These are phyloP conservation scores for Nidula microcarpa DNA, from an alignment of 768 basidiomycete species.

Conservation along the genomic window DNA sequence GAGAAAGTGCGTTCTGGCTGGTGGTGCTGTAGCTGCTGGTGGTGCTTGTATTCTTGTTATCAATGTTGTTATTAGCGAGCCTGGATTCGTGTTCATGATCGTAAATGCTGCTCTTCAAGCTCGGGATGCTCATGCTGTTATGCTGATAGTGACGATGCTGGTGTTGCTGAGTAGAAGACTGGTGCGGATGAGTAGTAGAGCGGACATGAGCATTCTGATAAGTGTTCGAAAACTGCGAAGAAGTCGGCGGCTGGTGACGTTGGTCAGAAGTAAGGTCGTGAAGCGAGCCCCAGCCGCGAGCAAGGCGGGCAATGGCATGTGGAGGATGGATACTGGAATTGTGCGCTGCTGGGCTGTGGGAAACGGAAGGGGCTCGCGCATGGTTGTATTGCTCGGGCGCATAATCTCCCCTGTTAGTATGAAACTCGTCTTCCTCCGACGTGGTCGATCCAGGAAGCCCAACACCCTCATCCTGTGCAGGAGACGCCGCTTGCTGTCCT, in stretches of 20 bases:
- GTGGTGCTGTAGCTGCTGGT: constrained; percentile 13
- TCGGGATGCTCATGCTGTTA: constrained; percentile 43
- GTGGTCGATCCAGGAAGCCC: too few species aligned
- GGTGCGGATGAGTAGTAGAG: constrained; percentile 43
- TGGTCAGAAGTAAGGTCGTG: constrained; percentile 2
- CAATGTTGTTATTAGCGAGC: background rate
- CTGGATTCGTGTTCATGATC: constrained; percentile 1
- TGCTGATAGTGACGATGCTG: constrained; percentile 42
- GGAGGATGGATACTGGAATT: constrained; percentile 18
- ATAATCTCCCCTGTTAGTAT: constrained; percentile 9
- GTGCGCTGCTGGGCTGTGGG: background rate
- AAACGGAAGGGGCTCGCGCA: constrained; percentile 2
- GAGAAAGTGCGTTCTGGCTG: constrained; percentile 15
- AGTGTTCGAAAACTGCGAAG: constrained; percentile 4
- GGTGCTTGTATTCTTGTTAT: constrained; percentile 17
- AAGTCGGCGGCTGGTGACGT: constrained; percentile 5
- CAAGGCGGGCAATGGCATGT: constrained; percentile 21
- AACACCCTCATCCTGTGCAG: too few species aligned
- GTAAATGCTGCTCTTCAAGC: constrained; percentile 13
- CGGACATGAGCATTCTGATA: constrained; percentile 36
- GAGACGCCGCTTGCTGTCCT: too few species aligned
- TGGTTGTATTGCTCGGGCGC: constrained; percentile 6
- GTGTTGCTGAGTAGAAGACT: constrained; percentile 20
- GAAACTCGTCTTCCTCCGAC: constrained; percentile 26
- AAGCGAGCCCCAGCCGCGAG: constrained; percentile 12